Conservation (phyloP, 345 rosid genomes). For the Citrus sinensis region DNA sequence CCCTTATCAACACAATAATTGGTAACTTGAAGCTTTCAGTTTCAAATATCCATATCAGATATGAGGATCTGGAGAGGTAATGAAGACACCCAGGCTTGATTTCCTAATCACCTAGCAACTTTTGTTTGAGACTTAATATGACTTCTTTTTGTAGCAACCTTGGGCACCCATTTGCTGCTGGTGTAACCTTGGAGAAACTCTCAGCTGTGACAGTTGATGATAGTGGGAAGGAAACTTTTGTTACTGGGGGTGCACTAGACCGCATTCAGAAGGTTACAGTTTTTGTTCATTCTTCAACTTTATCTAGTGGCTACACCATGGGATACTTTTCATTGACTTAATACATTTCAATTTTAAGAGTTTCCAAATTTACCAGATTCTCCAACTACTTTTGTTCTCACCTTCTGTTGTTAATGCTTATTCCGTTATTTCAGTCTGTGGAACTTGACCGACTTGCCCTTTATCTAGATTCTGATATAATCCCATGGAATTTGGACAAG, state of each 20-base stretch:
- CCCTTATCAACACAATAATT: constrained; percentile 84
- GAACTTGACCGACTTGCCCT: constrained; percentile 90
- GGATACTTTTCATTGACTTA: constrained; percentile 6
- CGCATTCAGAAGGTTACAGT: constrained; percentile 71
- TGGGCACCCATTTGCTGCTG: constrained; percentile 86
- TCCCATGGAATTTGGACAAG: constrained; percentile 78
- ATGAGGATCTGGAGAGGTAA: constrained; percentile 96
- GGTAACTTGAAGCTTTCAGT: constrained; percentile 97
- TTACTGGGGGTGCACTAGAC: constrained; percentile 74
- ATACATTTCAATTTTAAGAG: background rate
- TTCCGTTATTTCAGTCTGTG: constrained; percentile 52
- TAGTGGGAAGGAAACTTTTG: constrained; percentile 84
- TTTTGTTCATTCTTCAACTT: constrained; percentile 2
- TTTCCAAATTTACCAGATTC: background rate
- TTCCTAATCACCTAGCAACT: background rate
- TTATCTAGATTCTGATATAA: constrained; percentile 87
- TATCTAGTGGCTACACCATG: background rate
- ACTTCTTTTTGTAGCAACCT: constrained; percentile 61
- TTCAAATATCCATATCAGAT: constrained; percentile 95
- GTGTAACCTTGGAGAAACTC: constrained; percentile 85
- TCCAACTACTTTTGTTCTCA: background rate
- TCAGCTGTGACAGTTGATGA: constrained; percentile 91
- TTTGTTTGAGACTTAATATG: constrained; percentile 3
- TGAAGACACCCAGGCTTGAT: constrained; percentile 2
- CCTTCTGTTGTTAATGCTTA: constrained; percentile 18